Conservation (phyloP, 768 basidiomycete species). For the Stropharia rugosoannulata region DNA sequence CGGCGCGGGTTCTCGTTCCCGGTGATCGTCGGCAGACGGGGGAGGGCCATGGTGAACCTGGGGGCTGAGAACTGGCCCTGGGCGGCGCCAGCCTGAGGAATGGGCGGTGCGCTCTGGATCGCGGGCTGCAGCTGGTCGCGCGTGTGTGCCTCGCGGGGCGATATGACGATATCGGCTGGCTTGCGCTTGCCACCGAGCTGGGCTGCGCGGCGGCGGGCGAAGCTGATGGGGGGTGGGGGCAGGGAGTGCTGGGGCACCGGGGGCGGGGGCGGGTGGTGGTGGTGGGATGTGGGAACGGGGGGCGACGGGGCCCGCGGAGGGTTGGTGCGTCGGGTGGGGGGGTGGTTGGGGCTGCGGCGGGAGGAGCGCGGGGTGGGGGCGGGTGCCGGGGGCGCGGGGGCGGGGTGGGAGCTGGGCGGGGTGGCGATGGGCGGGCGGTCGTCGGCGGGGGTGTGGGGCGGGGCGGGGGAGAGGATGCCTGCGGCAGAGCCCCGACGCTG, state of each 20-base stretch:
- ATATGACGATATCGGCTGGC: slow-evolving; percentile 79
- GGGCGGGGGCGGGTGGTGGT: slow-evolving; percentile 24
- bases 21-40: slow-evolving; percentile 56
- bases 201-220: slow-evolving; percentile 71
- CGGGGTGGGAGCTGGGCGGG: slow-evolving; percentile 4
- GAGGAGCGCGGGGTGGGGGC: slow-evolving; percentile 26
- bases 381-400: slow-evolving; percentile 4
- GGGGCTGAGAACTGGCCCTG: slow-evolving; percentile 34
- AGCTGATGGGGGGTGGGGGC: slow-evolving; percentile 73
- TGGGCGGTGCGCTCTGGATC: slow-evolving; percentile 77
- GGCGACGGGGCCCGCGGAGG: slow-evolving; percentile 26
- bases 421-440: slow-evolving; percentile 18
- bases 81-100: slow-evolving; percentile 43
- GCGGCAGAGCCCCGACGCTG: slow-evolving; percentile 64
- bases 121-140: slow-evolving; percentile 59
- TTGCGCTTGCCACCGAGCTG: slow-evolving; percentile 68
- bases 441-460: slow-evolving; percentile 27
- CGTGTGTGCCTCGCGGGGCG: slow-evolving; percentile 57
- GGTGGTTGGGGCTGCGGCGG: slow-evolving; percentile 36
- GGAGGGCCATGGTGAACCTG: slow-evolving; percentile 54
- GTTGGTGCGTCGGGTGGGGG: slow-evolving; percentile 28
- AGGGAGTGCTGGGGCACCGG: slow-evolving; percentile 41
- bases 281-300: slow-evolving; percentile 16
- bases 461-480: slow-evolving; percentile 33
- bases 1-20: slow-evolving; percentile 44